Percentiles rank a stretch among this genome's conserved stretches.
phyloP scores from a whole-genome alignment of 192 early-diverging fungal genomes.

The Umbelopsis ramanniana region DNA sequence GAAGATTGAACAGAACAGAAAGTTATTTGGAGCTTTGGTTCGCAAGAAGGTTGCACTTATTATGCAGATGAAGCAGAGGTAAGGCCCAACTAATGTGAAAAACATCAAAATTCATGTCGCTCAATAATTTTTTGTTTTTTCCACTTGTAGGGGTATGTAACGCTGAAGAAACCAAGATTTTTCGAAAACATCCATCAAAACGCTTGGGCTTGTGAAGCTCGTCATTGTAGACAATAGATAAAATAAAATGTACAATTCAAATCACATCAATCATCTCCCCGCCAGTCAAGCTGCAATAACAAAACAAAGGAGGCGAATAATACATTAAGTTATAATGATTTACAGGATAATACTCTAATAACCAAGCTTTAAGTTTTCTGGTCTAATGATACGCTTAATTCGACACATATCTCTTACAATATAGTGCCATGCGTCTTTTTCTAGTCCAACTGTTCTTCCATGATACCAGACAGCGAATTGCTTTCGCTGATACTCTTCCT shows the following conservation, averaged over 20 bases:
- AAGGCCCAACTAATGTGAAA: not conserved
- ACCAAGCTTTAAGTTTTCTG: slow-evolving; percentile 33
- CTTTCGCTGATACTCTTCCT: slow-evolving; percentile 46
- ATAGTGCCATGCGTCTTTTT: slow-evolving; percentile 51
- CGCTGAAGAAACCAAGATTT: not conserved
- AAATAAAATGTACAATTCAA: slow-evolving; percentile 17
- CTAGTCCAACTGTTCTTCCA: slow-evolving; percentile 40
- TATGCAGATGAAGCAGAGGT: slow-evolving; percentile 66
- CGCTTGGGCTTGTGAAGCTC: not conserved
- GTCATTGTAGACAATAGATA: slow-evolving; percentile 24
- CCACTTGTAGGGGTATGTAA: slow-evolving; percentile 30
- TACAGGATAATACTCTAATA: slow-evolving; percentile 28
- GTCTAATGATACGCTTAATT: slow-evolving; percentile 28
- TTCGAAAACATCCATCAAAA: not conserved
- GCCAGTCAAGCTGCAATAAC: not conserved
- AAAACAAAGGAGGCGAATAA: not conserved
- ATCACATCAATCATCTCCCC: not conserved
- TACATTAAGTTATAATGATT: not conserved
- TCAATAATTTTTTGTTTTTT: not conserved
- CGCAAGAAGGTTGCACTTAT: slow-evolving; percentile 66
- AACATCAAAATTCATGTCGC: not conserved
- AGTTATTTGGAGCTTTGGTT: slow-evolving; percentile 62
- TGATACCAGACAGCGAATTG: slow-evolving; percentile 43
- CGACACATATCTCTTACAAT: slow-evolving; percentile 51
- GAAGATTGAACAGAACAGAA: slow-evolving; percentile 55